These are phyloP conservation scores for Leishmania tropica DNA, from an alignment of 208 protist genomes.

Conservation along the genomic window DNA sequence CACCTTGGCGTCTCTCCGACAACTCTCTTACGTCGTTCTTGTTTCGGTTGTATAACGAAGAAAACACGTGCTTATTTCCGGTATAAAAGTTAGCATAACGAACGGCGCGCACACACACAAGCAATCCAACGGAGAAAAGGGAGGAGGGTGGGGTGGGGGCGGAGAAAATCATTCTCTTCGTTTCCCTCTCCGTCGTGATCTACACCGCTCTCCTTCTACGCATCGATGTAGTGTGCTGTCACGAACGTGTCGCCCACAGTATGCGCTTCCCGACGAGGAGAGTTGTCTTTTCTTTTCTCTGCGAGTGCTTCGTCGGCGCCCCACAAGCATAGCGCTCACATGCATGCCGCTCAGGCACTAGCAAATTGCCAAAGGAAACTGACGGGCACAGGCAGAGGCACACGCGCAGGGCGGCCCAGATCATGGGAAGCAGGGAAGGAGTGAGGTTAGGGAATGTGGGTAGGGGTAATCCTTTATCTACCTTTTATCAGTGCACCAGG, in stretches of 20 bases:
- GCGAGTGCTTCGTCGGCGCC: background rate
- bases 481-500: no score
- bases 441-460: background rate
- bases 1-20: no score
- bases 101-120: background rate
- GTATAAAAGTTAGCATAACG: no score
- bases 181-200: background rate
- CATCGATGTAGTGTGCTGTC: background rate
- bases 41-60: no score
- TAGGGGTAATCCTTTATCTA: background rate
- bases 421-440: background rate
- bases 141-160: no score
- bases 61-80: no score
- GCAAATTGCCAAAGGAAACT: no score
- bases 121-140: no score
- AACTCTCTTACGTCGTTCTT: no score
- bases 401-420: background rate
- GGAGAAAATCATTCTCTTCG: background rate
- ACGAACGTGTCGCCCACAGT: background rate
- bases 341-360: no score
- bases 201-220: background rate
- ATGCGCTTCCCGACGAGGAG: background rate
- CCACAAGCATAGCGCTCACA: background rate
- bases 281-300: background rate
- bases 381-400: background rate